A percentile compares a stretch with the other conserved stretches of the same genome.
phyloP scores from a whole-genome alignment of 2,329 filamentous ascomycete species.

The Colletotrichum lentis region DNA sequence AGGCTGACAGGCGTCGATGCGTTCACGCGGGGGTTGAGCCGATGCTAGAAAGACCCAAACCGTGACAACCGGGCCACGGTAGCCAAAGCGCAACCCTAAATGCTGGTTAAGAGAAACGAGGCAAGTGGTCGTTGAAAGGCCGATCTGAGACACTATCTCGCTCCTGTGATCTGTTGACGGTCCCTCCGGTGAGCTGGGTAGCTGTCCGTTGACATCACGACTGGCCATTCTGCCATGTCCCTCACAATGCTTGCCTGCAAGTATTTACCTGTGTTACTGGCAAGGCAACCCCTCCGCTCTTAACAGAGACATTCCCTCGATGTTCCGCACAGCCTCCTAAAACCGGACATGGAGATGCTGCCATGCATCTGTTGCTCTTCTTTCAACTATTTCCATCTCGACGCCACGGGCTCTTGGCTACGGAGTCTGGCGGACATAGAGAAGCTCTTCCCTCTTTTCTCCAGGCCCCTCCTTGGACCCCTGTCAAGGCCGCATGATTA shows the following conservation, averaged over 20 bases:
- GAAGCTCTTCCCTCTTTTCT: background rate
- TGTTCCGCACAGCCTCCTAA: background rate
- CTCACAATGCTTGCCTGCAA: conserved; percentile 4
- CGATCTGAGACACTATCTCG: background rate
- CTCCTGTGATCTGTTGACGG: background rate
- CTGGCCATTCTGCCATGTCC: background rate
- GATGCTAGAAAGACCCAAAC: background rate
- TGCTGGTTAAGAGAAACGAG: background rate
- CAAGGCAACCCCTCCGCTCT: background rate
- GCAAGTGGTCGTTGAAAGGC: background rate
- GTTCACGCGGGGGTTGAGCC: background rate
- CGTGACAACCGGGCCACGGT: background rate
- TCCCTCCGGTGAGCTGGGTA: background rate
- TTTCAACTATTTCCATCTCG: background rate
- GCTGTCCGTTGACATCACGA: background rate
- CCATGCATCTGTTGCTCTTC: background rate
- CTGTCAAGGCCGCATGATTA: background rate
- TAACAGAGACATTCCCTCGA: background rate
- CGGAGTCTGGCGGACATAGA: background rate
- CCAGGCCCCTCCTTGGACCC: background rate
- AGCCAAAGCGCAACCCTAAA: background rate
- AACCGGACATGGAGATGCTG: background rate
- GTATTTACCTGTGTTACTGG: background rate
- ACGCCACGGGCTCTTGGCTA: too few species aligned
- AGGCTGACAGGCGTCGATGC: background rate